Percentiles rank a stretch among this genome's conserved stretches.
These are phyloP conservation scores for Crassisporium funariophilum DNA, from an alignment of 768 basidiomycete genomes.

Conservation along the genomic window DNA sequence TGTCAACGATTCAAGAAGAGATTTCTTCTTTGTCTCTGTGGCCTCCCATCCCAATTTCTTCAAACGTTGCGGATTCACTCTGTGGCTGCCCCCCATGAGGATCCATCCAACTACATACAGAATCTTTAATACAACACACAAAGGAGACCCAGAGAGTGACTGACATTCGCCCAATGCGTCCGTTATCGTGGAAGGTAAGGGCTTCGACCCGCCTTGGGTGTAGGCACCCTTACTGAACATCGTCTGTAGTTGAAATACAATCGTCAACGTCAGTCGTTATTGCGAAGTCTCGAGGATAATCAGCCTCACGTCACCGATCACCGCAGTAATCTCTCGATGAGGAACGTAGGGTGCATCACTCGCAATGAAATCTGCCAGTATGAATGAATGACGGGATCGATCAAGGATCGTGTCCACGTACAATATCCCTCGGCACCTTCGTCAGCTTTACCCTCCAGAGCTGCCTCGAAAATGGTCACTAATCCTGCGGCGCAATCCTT, in stretches of 20 bases:
- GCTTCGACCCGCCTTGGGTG: conserved; percentile 32
- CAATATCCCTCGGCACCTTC: conserved; percentile 45
- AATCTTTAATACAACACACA: neutral
- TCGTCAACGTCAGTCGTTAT: neutral
- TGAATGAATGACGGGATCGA: conserved; percentile 4
- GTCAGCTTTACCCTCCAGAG: conserved; percentile 41
- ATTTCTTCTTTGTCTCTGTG: conserved; percentile 19
- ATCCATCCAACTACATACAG: conserved; percentile 39
- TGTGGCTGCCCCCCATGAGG: conserved; percentile 39
- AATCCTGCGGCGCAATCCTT: conserved; percentile 39
- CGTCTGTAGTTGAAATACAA: conserved; percentile 22
- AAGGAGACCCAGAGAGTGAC: conserved; percentile 16
- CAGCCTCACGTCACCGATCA: conserved; percentile 39
- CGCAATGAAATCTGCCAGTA: conserved; percentile 34
- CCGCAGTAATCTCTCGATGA: conserved; percentile 30
- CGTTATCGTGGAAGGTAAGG: conserved; percentile 33
- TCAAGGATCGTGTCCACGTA: conserved; percentile 23
- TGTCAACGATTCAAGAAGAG: conserved; percentile 22
- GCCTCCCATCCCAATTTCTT: conserved; percentile 43
- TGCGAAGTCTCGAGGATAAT: neutral
- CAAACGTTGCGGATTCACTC: conserved; percentile 34
- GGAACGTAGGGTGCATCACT: conserved; percentile 30
- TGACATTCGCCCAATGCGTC: conserved; percentile 41
- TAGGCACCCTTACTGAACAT: conserved; percentile 35
- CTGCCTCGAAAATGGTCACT: conserved; percentile 38